A percentile compares a stretch with the other conserved stretches of the same genome.
Conservation (phyloP, 225 moss, liverwort and hornwort genomes). For the Polytrichum commune region DNA sequence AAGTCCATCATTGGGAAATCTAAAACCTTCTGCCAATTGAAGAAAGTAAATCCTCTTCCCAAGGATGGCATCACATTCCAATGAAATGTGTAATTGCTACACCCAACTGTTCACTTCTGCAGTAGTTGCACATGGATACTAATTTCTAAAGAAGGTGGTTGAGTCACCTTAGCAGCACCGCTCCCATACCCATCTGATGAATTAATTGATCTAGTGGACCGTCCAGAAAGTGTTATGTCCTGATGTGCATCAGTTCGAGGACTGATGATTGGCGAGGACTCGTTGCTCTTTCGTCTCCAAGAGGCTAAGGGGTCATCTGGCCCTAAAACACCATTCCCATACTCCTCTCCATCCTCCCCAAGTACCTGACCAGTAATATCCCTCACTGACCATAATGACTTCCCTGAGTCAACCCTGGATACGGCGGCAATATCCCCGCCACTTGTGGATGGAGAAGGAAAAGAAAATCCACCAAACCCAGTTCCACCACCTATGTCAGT, state of each 20-base stretch:
- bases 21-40: too few relatives aligned
- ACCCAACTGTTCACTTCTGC: too few relatives aligned
- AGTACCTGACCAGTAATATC: slow-evolving; percentile 66
- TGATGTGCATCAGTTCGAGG: slow-evolving; percentile 63
- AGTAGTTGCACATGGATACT: slow-evolving; percentile 1
- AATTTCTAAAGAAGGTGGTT: not conserved
- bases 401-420: slow-evolving; percentile 92
- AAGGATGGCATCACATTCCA: too few relatives aligned
- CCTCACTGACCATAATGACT: slow-evolving; percentile 91
- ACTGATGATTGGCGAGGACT: slow-evolving; percentile 90
- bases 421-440: slow-evolving; percentile 82
- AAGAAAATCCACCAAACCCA: slow-evolving; percentile 90
- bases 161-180: slow-evolving; percentile 47
- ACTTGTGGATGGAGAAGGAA: slow-evolving; percentile 93
- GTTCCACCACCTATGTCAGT: slow-evolving; percentile 47
- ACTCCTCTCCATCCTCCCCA: slow-evolving; percentile 80
- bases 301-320: slow-evolving; percentile 90
- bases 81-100: too few relatives aligned
- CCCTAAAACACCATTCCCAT: slow-evolving; percentile 73
- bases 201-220: slow-evolving; percentile 73
- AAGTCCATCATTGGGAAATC: too few relatives aligned
- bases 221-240: slow-evolving; percentile 67
- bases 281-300: slow-evolving; percentile 99
- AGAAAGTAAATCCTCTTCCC: too few relatives aligned
- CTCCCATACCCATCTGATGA: slow-evolving; percentile 92